A percentile compares a stretch with the other conserved stretches of the same genome.
These are phyloP conservation scores for Chalciporus sp. DNA, from an alignment of 1,284 basidiomycete species.

Conservation along the genomic window DNA sequence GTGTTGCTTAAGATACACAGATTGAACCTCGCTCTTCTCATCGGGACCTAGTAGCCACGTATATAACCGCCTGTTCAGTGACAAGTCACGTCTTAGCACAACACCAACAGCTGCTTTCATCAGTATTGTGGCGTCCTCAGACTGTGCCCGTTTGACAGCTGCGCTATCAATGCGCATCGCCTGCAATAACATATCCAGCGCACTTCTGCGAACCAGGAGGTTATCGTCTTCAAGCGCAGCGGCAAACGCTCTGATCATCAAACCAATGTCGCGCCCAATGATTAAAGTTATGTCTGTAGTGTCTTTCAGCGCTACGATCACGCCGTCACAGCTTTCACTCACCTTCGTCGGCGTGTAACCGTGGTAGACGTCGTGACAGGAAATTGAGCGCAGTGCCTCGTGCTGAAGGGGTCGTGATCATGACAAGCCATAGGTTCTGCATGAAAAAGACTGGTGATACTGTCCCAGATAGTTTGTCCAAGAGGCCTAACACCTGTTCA, in stretches of 20 bases:
- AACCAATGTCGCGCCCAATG: conserved; percentile 84
- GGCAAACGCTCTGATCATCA: conserved; percentile 91
- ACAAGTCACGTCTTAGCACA: conserved; percentile 89
- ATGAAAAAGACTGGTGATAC: conserved; percentile 90
- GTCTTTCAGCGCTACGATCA: conserved; percentile 8
- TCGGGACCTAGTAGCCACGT: conserved; percentile 89
- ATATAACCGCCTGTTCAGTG: conserved; percentile 90
- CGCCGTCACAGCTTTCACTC: conserved; percentile 9
- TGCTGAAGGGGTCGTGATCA: conserved; percentile 87
- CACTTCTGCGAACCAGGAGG: conserved; percentile 80
- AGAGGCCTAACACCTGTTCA: conserved; percentile 73
- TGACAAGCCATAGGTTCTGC: conserved; percentile 92
- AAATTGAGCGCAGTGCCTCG: conserved; percentile 90
- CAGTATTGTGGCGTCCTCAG: conserved; percentile 72
- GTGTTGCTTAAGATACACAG: conserved; percentile 69
- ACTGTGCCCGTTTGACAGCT: conserved; percentile 65
- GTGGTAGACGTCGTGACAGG: conserved; percentile 78
- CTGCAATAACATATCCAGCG: conserved; percentile 80
- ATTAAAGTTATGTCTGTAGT: conserved; percentile 67
- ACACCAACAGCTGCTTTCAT: conserved; percentile 81
- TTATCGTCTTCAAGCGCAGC: conserved; percentile 90
- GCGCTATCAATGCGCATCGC: conserved; percentile 74
- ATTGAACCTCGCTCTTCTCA: conserved; percentile 75
- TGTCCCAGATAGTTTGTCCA: conserved; percentile 83
- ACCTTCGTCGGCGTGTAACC: conserved; percentile 72